Conservation (phyloP, 768 basidiomycete species). For the Gloeophyllum trabeum region DNA sequence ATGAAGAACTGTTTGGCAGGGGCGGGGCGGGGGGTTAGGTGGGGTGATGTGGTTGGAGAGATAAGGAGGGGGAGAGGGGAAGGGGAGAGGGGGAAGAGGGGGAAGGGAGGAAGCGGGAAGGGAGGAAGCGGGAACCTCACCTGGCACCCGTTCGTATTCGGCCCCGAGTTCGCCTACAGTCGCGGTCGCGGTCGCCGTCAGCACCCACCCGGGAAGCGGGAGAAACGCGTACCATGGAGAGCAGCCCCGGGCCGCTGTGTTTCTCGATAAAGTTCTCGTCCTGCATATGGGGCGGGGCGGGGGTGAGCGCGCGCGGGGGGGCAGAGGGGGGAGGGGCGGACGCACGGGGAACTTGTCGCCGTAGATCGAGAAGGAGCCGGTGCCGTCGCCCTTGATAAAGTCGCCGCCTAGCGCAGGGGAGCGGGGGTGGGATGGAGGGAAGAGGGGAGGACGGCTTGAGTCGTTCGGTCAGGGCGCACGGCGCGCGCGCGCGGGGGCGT, state of each 20-base stretch:
- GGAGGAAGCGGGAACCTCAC: slow-evolving; percentile 18
- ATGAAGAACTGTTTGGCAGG: slow-evolving; percentile 71
- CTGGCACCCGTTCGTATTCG: slow-evolving; percentile 91
- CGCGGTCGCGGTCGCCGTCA: no score
- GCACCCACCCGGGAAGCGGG: no score
- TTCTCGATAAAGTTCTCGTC: slow-evolving; percentile 95
- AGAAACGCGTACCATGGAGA: slow-evolving; percentile 73
- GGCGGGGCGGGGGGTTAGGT: slow-evolving; percentile 1
- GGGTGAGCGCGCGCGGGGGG: background rate
- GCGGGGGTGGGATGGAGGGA: background rate
- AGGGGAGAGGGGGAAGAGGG: slow-evolving; percentile 37
- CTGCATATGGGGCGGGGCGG: slow-evolving; percentile 22
- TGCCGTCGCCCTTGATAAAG: slow-evolving; percentile 90
- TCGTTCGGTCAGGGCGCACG: no score
- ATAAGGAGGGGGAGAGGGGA: slow-evolving; percentile 92
- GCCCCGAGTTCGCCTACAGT: slow-evolving; percentile 89
- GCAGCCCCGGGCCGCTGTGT: slow-evolving; percentile 73
- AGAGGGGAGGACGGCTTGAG: background rate
- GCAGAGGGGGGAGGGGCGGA: slow-evolving; percentile 2
- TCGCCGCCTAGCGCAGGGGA: slow-evolving; percentile 58
- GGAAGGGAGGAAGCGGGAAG: slow-evolving; percentile 2
- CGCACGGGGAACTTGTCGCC: slow-evolving; percentile 86
- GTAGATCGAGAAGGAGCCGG: slow-evolving; percentile 94
- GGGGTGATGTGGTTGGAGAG: slow-evolving; percentile 33
- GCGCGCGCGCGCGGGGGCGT: no score